These are phyloP conservation scores for Guadua angustifolia DNA, from an alignment of 176 grass and related monocot species.

Conservation along the genomic window DNA sequence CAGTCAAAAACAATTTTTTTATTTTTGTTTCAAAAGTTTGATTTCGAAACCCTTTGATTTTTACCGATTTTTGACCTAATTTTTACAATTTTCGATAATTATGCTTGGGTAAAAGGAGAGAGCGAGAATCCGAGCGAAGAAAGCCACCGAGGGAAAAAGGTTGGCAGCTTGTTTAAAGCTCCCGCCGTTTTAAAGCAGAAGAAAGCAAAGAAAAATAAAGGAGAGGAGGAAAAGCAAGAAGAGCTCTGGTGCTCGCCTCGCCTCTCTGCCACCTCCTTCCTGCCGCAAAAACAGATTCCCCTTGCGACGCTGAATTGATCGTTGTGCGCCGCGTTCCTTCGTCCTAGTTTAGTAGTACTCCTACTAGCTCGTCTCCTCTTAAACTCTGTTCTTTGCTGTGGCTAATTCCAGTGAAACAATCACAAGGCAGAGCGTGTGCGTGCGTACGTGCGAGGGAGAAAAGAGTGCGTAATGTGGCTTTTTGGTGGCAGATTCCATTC, in stretches of 20 bases:
- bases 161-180: slow-evolving; percentile 4
- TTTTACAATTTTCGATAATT: no score
- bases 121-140: neutral
- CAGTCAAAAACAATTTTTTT: no score
- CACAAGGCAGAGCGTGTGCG: neutral
- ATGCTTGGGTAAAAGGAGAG: no score
- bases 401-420: neutral
- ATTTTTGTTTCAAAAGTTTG: no score
- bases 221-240: neutral
- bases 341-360: no score
- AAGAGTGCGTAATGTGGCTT: slow-evolving; percentile 2
- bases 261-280: no score
- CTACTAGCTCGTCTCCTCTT: neutral
- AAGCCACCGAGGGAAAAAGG: neutral
- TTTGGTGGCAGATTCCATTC: slow-evolving; percentile 44
- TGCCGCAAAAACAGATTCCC: neutral
- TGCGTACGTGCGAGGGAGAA: neutral
- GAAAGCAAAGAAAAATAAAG: neutral
- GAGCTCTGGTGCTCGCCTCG: neutral
- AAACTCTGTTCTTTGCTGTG: neutral
- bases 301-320: neutral
- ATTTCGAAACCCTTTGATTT: no score
- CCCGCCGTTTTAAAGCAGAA: slow-evolving; percentile 36
- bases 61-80: no score
- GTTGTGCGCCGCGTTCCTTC: neutral